Conservation (phyloP, 2,329 filamentous ascomycete genomes). For the Epichloe festucae region DNA sequence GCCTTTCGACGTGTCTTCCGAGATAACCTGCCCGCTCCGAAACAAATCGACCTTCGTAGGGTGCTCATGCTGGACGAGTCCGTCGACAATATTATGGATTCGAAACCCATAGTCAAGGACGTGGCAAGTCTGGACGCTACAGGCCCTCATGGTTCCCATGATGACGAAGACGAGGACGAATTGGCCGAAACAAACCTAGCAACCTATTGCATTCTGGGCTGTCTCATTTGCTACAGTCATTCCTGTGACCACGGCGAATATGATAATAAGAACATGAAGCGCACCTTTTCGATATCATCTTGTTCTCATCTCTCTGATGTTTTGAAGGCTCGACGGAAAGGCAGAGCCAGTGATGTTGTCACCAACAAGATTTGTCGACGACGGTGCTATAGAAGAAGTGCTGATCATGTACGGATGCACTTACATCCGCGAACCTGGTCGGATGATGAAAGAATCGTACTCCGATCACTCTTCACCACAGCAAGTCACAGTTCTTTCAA, state of each 20-base stretch:
- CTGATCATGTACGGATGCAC: slow-evolving; percentile 10
- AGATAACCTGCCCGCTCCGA: slow-evolving; percentile 17
- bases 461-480: slow-evolving; percentile 34
- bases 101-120: slow-evolving; percentile 40
- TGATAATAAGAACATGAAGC: slow-evolving; percentile 37
- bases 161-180: slow-evolving; percentile 23
- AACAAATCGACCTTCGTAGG: slow-evolving; percentile 35
- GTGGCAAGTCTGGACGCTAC: slow-evolving; percentile 21
- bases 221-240: slow-evolving; percentile 46
- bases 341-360: slow-evolving; percentile 3
- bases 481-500: slow-evolving; percentile 27
- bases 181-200: slow-evolving; percentile 35
- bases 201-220: slow-evolving; percentile 42
- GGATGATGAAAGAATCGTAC: slow-evolving; percentile 33
- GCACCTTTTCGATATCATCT: slow-evolving; percentile 35
- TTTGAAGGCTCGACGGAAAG: slow-evolving; percentile 15
- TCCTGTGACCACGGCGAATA: slow-evolving; percentile 51
- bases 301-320: slow-evolving; percentile 19
- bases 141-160: slow-evolving; percentile 19
- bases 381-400: slow-evolving; percentile 25
- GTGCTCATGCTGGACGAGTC: slow-evolving; percentile 40
- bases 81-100: slow-evolving; percentile 39
- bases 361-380: slow-evolving; percentile 21
- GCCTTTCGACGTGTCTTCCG: slow-evolving; percentile 45
- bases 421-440: slow-evolving; percentile 27